These are phyloP conservation scores for Sugiyamaella valdiviana DNA, from an alignment of 805 yeast species.

Conservation along the genomic window DNA sequence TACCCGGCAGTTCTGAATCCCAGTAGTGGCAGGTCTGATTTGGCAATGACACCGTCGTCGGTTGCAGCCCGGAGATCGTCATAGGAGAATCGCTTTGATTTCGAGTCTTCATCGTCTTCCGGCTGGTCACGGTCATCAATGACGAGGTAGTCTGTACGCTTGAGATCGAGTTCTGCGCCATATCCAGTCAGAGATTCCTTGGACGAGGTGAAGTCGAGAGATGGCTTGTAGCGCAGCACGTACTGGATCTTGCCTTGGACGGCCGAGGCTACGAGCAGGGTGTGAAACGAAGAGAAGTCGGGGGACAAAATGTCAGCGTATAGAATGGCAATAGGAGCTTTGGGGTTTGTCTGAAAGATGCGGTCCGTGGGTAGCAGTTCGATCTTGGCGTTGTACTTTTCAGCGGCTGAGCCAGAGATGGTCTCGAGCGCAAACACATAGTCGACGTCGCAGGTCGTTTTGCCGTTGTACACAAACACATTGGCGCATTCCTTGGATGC, in stretches of 20 bases:
- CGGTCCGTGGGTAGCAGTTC: slow-evolving; percentile 50
- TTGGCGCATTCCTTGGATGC: slow-evolving; percentile 33
- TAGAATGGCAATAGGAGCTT: slow-evolving; percentile 52
- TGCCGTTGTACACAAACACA: slow-evolving; percentile 50
- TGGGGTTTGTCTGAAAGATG: slow-evolving; percentile 45
- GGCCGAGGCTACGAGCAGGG: slow-evolving; percentile 54
- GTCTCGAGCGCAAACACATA: slow-evolving; percentile 78
- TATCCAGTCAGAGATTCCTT: slow-evolving; percentile 42
- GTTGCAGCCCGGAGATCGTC: slow-evolving; percentile 22
- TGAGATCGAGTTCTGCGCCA: slow-evolving; percentile 59
- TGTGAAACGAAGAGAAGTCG: slow-evolving; percentile 51
- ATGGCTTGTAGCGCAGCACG: slow-evolving; percentile 66
- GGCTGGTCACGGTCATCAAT: slow-evolving; percentile 46
- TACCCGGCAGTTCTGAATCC: slow-evolving; percentile 31
- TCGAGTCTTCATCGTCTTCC: slow-evolving; percentile 8
- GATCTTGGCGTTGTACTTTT: slow-evolving; percentile 26
- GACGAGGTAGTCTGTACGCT: slow-evolving; percentile 60
- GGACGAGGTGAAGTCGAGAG: slow-evolving; percentile 25
- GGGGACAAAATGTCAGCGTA: slow-evolving; percentile 58
- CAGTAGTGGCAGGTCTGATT: slow-evolving; percentile 24
- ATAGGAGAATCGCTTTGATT: slow-evolving; percentile 6
- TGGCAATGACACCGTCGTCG: slow-evolving; percentile 20
- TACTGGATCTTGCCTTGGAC: slow-evolving; percentile 60
- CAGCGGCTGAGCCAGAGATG: slow-evolving; percentile 19
- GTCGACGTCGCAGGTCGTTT: slow-evolving; percentile 56